A percentile compares a stretch with the other conserved stretches of the same genome.
Evolutionary conservation across 2,329 filamentous ascomycete species (phyloP).

Genomic region (Epichloe amarillans): DNA sequence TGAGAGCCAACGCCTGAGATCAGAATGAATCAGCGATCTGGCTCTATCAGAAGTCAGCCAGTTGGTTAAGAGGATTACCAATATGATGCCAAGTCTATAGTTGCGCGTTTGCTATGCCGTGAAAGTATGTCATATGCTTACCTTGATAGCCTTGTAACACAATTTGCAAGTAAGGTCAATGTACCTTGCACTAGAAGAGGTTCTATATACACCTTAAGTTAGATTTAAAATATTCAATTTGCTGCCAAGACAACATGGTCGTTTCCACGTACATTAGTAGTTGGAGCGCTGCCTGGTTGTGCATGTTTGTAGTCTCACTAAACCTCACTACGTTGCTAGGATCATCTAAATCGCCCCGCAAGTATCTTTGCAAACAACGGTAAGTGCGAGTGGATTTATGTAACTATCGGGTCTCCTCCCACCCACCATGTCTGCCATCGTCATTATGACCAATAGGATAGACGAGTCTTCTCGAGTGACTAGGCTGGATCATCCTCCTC

Average conservation of each 20-base stretch:
- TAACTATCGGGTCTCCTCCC: slow-evolving; percentile 1
- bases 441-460: neutral
- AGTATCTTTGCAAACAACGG: neutral
- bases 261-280: neutral
- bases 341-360: neutral
- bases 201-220: neutral
- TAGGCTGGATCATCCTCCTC: neutral
- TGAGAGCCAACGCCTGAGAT: neutral
- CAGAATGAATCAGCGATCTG: neutral
- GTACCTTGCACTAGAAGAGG: neutral
- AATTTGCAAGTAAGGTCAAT: neutral
- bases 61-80: neutral
- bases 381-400: neutral
- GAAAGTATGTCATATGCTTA: neutral
- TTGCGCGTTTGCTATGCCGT: neutral
- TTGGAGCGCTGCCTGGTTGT: neutral
- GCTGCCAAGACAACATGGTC: neutral
- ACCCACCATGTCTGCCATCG: neutral
- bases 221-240: neutral
- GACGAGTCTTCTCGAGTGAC: neutral
- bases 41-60: neutral
- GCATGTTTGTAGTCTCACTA: neutral
- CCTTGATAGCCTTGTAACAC: slow-evolving; percentile 1
- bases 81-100: neutral
- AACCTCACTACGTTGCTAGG: neutral